Evolutionary conservation across 371 early-diverging fungal genomes (phyloP).

Genomic region (Mortierella sp.): DNA sequence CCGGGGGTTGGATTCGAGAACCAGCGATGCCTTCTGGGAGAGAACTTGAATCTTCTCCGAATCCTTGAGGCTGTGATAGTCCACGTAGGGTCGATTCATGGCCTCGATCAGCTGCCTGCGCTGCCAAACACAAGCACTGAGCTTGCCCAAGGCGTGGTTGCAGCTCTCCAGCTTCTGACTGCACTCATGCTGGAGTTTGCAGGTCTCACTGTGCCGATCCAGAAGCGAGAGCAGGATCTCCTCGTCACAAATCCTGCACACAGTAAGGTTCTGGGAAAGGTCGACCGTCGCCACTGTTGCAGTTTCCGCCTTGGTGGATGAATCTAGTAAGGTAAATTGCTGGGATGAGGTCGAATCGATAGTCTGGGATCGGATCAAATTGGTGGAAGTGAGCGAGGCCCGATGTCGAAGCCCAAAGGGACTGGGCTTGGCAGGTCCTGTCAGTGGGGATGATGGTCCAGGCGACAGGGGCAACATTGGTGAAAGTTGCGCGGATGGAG

Average conservation of each 20-base stretch:
- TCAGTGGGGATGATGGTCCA: conserved; percentile 14
- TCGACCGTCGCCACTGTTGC: not conserved
- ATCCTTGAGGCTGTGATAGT: conserved; percentile 54
- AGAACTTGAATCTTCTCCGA: conserved; percentile 46
- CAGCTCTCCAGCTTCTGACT: conserved; percentile 54
- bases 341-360: conserved; percentile 26
- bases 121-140: conserved; percentile 48
- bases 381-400: conserved; percentile 19
- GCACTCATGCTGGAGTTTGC: conserved; percentile 56
- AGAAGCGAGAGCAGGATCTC: conserved; percentile 44
- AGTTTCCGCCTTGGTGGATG: not conserved
- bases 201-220: conserved; percentile 55
- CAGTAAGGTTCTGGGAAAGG: conserved; percentile 26
- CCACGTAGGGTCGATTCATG: conserved; percentile 56
- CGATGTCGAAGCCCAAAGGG: conserved; percentile 44
- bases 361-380: conserved; percentile 37
- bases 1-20: conserved; percentile 37
- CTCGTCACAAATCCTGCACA: conserved; percentile 56
- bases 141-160: conserved; percentile 50
- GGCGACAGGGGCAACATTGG: conserved; percentile 34
- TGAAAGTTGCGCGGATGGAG: conserved; percentile 30
- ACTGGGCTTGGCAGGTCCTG: conserved; percentile 15
- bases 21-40: conserved; percentile 42
- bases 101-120: conserved; percentile 43
- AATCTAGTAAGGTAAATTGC: conserved; percentile 7